phyloP scores from a whole-genome alignment of 2,329 filamentous ascomycete genomes.

The Fusarium coicis region DNA sequence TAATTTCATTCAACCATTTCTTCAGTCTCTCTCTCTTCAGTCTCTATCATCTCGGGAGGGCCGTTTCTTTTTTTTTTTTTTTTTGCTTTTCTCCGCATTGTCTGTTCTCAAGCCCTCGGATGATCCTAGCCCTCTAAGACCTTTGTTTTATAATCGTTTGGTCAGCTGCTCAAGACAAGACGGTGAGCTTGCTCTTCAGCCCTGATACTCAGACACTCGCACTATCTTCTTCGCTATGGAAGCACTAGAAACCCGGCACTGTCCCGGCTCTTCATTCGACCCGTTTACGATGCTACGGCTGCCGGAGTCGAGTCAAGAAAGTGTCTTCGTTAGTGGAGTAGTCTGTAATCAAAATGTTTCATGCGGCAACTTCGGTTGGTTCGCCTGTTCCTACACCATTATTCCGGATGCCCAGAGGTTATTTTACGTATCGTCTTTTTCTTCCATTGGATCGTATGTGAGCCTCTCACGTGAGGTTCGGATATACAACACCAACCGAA shows the following conservation, averaged over 20 bases:
- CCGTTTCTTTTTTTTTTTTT: too few relatives aligned
- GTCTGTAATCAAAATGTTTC: constrained; percentile 13
- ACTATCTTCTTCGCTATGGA: background rate
- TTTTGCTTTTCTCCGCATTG: constrained; percentile 22
- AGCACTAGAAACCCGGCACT: background rate
- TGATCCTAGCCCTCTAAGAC: constrained; percentile 1
- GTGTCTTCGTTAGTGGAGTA: constrained; percentile 14
- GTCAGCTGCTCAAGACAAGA: background rate
- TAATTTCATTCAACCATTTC: constrained; percentile 6
- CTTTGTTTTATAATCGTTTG: background rate
- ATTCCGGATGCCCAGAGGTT: background rate
- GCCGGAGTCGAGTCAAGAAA: background rate
- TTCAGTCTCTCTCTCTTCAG: background rate
- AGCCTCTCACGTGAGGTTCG: constrained; percentile 3
- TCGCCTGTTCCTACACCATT: background rate
- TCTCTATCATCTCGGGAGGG: background rate
- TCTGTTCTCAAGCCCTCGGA: constrained; percentile 3
- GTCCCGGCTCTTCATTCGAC: background rate
- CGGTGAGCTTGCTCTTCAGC: background rate
- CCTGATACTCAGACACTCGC: background rate
- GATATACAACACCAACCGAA: background rate
- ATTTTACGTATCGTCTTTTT: background rate
- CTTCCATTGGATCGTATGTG: background rate
- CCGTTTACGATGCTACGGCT: background rate
- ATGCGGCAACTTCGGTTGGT: constrained; percentile 7